Percentiles rank a stretch among this genome's conserved stretches.
Evolutionary conservation across 1,139 yeast species (phyloP).

Genomic region (Zygoascus meyerae): DNA sequence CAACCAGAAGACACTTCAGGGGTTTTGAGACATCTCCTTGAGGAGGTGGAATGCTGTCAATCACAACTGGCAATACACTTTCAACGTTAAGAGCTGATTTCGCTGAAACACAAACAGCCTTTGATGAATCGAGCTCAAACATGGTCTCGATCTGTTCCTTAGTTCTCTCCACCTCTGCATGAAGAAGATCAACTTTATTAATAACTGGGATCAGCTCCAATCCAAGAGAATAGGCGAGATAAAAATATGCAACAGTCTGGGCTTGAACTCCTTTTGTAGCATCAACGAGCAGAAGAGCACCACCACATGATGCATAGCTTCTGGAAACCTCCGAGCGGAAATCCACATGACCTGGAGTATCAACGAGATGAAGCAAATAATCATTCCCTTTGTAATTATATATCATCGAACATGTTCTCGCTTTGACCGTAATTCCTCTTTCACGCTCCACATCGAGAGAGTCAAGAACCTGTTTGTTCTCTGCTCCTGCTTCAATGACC

Average conservation of each 20-base stretch:
- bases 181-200: constrained; percentile 85
- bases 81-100: constrained; percentile 83
- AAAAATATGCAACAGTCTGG: constrained; percentile 94
- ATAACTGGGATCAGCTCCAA: constrained; percentile 80
- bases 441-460: constrained; percentile 92
- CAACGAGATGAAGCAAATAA: constrained; percentile 81
- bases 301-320: constrained; percentile 94
- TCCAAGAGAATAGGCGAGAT: constrained; percentile 80
- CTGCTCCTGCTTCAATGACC: constrained; percentile 67
- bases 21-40: constrained; percentile 51
- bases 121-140: constrained; percentile 70
- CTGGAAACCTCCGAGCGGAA: constrained; percentile 90
- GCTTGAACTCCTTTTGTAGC: constrained; percentile 97
- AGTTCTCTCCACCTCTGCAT: constrained; percentile 77
- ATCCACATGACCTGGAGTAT: constrained; percentile 98
- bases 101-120: constrained; percentile 84
- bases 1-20: constrained; percentile 74
- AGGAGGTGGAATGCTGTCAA: constrained; percentile 74
- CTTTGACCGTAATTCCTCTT: constrained; percentile 93
- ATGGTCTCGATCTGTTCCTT: constrained; percentile 77
- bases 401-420: constrained; percentile 93
- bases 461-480: constrained; percentile 84
- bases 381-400: constrained; percentile 67
- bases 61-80: constrained; percentile 67
- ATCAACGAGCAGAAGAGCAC: constrained; percentile 84